A percentile compares a stretch with the other conserved stretches of the same genome.
These are phyloP conservation scores for Fusarium sp. DNA, from an alignment of 2,329 filamentous ascomycete genomes.

Conservation along the genomic window DNA sequence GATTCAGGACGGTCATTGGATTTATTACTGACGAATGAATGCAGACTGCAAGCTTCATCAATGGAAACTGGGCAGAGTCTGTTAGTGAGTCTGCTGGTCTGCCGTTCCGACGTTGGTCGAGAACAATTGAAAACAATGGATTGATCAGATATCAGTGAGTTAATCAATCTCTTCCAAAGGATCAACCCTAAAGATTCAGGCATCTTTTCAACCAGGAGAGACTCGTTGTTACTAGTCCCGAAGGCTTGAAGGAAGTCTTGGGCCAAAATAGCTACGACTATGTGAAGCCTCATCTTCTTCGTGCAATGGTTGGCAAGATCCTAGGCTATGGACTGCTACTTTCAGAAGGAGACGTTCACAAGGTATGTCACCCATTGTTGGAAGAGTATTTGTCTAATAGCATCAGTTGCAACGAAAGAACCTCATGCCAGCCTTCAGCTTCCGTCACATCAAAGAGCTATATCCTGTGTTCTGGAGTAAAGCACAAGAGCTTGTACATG, in stretches of 20 bases:
- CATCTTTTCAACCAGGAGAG: constrained; percentile 38
- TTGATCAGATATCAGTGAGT: constrained; percentile 32
- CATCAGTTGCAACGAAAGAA: constrained; percentile 33
- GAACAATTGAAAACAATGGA: constrained; percentile 37
- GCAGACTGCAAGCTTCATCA: constrained; percentile 17
- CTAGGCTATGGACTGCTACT: constrained; percentile 15
- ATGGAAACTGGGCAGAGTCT: constrained; percentile 38
- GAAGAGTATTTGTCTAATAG: not conserved
- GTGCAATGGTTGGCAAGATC: constrained; percentile 35
- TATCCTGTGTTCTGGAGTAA: constrained; percentile 36
- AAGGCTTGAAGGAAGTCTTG: constrained; percentile 32
- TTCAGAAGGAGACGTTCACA: constrained; percentile 32
- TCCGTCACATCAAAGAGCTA: constrained; percentile 34
- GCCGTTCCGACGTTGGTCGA: constrained; percentile 30
- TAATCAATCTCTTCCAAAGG: rapidly evolving
- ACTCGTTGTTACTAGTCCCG: constrained; percentile 20
- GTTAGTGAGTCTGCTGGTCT: constrained; percentile 31
- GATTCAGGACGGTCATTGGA: rapidly evolving
- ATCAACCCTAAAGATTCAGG: not conserved
- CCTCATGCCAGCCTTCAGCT: constrained; percentile 40
- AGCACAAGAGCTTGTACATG: constrained; percentile 21
- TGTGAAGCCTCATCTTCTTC: constrained; percentile 33
- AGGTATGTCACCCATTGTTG: rapidly evolving
- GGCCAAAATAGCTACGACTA: constrained; percentile 35
- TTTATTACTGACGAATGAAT: not conserved